phyloP scores from a whole-genome alignment of 2,329 filamentous ascomycete species.

The Penicillium sp. region DNA sequence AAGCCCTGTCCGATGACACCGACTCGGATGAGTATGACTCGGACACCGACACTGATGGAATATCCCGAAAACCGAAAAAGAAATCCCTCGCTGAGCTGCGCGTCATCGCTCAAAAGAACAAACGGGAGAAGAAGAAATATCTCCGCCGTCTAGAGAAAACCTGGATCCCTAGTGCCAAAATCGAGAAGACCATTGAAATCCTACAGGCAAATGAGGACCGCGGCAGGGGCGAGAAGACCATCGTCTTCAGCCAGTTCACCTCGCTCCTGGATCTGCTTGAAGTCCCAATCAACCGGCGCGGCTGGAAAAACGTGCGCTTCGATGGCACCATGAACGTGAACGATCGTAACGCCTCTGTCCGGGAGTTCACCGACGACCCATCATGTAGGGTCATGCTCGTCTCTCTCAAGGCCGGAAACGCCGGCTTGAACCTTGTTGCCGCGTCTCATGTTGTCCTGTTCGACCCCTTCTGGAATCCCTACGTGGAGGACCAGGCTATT shows the following conservation, averaged over 20 bases:
- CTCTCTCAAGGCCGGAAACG: constrained; percentile 76
- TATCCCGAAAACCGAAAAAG: constrained; percentile 32
- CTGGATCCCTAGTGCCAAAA: constrained; percentile 73
- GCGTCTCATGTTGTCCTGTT: constrained; percentile 85
- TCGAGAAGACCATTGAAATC: constrained; percentile 66
- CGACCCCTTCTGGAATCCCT: constrained; percentile 94
- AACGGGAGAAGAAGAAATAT: constrained; percentile 65
- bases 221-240: constrained; percentile 65
- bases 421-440: constrained; percentile 79
- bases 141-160: constrained; percentile 64
- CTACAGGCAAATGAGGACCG: constrained; percentile 52
- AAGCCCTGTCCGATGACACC: constrained; percentile 31
- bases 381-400: constrained; percentile 69
- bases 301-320: constrained; percentile 64
- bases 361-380: constrained; percentile 62
- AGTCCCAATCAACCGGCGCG: constrained; percentile 62
- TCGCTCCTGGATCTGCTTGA: constrained; percentile 74
- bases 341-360: constrained; percentile 64
- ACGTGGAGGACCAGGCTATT: constrained; percentile 86
- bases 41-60: constrained; percentile 35
- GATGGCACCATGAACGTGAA: constrained; percentile 70
- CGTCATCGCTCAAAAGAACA: constrained; percentile 62
- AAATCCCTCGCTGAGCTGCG: constrained; percentile 64
- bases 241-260: constrained; percentile 81
- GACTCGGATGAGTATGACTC: constrained; percentile 34